These are phyloP conservation scores for Cyberlindnera misumaiensis DNA, from an alignment of 805 yeast genomes.

Conservation along the genomic window DNA sequence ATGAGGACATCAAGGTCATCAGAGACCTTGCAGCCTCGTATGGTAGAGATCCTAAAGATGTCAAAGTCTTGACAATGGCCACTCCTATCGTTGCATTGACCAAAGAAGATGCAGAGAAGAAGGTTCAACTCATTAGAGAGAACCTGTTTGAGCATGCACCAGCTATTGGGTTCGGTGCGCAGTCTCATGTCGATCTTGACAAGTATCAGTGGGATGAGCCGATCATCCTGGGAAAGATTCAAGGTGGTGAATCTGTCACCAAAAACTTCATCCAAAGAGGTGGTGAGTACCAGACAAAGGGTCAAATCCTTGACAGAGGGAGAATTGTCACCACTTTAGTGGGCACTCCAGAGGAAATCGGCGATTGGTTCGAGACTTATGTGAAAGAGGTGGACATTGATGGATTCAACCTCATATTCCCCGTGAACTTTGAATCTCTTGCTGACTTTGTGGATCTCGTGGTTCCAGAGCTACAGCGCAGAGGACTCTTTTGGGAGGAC, in stretches of 20 bases:
- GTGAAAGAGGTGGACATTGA: constrained; percentile 33
- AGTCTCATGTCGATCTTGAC: constrained; percentile 37
- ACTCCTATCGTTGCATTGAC: constrained; percentile 34
- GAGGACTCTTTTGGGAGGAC: constrained; percentile 32
- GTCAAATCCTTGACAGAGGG: constrained; percentile 26
- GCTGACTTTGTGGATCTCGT: constrained; percentile 32
- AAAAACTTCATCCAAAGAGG: constrained; percentile 22
- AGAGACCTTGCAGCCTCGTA: constrained; percentile 28
- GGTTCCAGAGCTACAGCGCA: constrained; percentile 29
- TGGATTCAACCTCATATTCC: constrained; percentile 36
- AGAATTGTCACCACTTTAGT: constrained; percentile 25
- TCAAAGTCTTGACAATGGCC: constrained; percentile 33
- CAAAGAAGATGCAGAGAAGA: constrained; percentile 31
- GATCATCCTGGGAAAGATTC: constrained; percentile 25
- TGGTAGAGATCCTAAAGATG: constrained; percentile 31
- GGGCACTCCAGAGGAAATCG: constrained; percentile 33
- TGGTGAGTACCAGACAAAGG: constrained; percentile 18
- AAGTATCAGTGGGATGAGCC: constrained; percentile 25
- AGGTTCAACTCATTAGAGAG: constrained; percentile 25
- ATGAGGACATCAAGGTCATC: constrained; percentile 26
- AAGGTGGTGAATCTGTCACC: constrained; percentile 31
- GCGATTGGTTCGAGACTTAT: constrained; percentile 34
- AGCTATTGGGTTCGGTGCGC: constrained; percentile 37
- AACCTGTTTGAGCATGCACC: constrained; percentile 36
- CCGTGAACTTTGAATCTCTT: constrained; percentile 30